Base-by-base conservation (phyloP, 2,329 filamentous ascomycete species). In the Cladophialophora carrionii region DNA sequence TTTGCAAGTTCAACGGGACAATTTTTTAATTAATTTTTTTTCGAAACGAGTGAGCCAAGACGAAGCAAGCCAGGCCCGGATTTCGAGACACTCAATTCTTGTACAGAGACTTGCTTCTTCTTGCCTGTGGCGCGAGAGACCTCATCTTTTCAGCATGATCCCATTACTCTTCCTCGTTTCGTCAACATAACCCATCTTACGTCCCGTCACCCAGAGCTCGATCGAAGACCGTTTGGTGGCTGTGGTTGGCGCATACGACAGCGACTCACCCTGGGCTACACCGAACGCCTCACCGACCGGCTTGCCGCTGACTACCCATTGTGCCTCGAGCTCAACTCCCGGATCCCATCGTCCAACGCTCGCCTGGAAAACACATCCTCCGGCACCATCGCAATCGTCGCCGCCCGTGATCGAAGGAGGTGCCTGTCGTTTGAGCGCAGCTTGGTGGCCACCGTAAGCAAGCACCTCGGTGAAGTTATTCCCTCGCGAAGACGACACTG, bases 321-420 rank as follows among this genome's bases (percentile, higher is more conserved):
- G 53, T 41, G 63, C 63, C 59, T 62, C 59, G 37, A 66, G 59
- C 10, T 24, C 20, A 20, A 66, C 48, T n/a, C 63, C 63, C 8
- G 63, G 59, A 55, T 66, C 63, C 63, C 63, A 66, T 14, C 59
- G 52, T 41, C 63, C 63, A 3, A 66, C 63, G 41, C 53, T 62
- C 24, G 59, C 63, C 24, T 57, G 20, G 54, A 66, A 57, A 7
- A 54, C 54, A 52, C 46, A 49, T 10, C 22, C 53, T 32, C 52
- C 24, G 1, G 29, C 52, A 53, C 10, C 26, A 22, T 48, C 17
- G 34, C 32, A 26, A 8, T 48, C 32, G 26, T 53, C 51, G 46
- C 59, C 20, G 24, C 41, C 51, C 9, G 48, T 56, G 52, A 66
- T 48, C 6, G 43, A 51, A 8, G 63, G 63, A 14, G 58, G 22